Evolutionary conservation across 495 filamentous ascomycete species (phyloP).

Genomic region (Penicillium riverlandense): DNA sequence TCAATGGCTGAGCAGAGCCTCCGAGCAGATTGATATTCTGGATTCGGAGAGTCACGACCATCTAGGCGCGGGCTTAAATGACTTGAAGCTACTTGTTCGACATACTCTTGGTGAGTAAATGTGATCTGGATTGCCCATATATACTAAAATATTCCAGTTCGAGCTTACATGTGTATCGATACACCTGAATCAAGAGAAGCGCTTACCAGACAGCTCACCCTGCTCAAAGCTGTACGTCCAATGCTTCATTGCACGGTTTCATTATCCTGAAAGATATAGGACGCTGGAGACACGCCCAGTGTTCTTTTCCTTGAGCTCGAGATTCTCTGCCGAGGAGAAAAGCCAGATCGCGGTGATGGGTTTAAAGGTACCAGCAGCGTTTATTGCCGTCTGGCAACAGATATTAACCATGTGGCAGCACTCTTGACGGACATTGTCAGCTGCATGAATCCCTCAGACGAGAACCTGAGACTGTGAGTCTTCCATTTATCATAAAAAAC

Average conservation of each 20-base stretch:
- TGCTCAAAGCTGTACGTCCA: conserved; percentile 15
- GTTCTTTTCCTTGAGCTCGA: conserved; percentile 69
- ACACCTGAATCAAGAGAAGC: background rate
- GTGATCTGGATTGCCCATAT: background rate
- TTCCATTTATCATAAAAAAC: background rate
- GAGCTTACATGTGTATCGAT: conserved; percentile 10
- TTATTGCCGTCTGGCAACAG: conserved; percentile 7
- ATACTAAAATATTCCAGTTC: conserved; percentile 11
- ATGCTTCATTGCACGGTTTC: conserved; percentile 6
- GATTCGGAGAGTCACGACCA: conserved; percentile 24
- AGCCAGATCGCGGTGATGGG: conserved; percentile 38
- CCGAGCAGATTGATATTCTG: conserved; percentile 43
- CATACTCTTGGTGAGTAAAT: conserved; percentile 31
- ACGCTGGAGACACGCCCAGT: conserved; percentile 53
- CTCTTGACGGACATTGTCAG: conserved; percentile 38
- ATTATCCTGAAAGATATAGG: conserved; percentile 17
- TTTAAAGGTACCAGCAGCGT: conserved; percentile 17
- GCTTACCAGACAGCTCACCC: conserved; percentile 1
- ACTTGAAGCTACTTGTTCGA: conserved; percentile 59
- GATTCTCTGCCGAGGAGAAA: conserved; percentile 34
- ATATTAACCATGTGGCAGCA: conserved; percentile 6
- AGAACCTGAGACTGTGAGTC: conserved; percentile 52
- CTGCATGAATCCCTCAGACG: conserved; percentile 48
- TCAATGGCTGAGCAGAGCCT: conserved; percentile 70
- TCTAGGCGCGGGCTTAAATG: conserved; percentile 39